Base-by-base conservation (phyloP, 305 asterid species). In the Striga hermonthica region DNA sequence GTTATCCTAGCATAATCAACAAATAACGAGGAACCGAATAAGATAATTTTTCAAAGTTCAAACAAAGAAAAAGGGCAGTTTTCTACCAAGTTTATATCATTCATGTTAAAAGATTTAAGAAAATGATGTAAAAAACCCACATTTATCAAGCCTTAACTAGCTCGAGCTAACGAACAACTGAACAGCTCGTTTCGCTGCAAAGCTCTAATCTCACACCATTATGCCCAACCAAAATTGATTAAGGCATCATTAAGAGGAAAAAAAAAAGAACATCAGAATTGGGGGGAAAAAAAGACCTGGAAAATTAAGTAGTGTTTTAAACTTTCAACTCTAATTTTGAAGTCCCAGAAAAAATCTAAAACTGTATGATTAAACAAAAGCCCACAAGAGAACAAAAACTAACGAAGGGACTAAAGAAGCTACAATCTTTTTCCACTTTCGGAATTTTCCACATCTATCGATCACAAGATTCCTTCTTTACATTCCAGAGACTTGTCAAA, bases 401-500 rank as follows among this genome's bases (percentile, higher is more conserved):
- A 28, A 22, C 59, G 4, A 43, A 31, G 28, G 14, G 4, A 35
- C 69, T 53, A 38, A 38, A 22, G 61, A 65, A 53, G 12, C 57
- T 56, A 56, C 50, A 61, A 43, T 28, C 43, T 62, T 15, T 53
- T n/a, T 62, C 62, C 69, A 56, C 38, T 45, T 9, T n/a, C 54
- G 31, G 31, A 54, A 36, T 16, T 13, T 12, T 5, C 40, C 39
- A 44, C 41, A 35, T 43, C 35, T 43, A 31, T 11, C 40, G 22
- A 47, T 36, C 59, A 5, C 12, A 4, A 44, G 75, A 71, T 44
- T 63, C 64, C 53, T 47, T 36, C 57, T 64, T 37, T 62, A 70
- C 68, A 56, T 55, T 70, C 74, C 67, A 39, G 68, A 7, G 62
- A 4, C 36, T 61, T 68, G 34, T 52, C 59, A 57, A 45, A 68